Conservation (phyloP, 306 rosid genomes). For the Vigna hirtella region DNA sequence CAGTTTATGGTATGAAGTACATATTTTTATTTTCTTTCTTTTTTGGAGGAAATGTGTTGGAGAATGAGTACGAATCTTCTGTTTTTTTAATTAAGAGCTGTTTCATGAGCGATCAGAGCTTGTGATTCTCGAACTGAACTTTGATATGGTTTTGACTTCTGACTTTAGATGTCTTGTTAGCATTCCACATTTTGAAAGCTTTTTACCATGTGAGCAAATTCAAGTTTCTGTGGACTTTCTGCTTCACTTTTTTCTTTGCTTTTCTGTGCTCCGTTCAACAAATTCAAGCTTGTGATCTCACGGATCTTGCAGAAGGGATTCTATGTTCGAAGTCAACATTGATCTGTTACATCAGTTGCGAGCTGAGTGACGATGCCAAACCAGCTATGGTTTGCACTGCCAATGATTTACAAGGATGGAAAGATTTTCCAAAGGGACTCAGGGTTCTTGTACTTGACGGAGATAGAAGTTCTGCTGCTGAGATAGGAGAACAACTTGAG, state of each 20-base stretch:
- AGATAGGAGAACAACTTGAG: conserved; percentile 78
- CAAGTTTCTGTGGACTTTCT: conserved; percentile 5
- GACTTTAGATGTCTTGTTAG: conserved; percentile 38
- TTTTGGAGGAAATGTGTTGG: conserved; percentile 33
- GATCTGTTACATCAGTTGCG: conserved; percentile 48
- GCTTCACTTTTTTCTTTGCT: conserved; percentile 1
- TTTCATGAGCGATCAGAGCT: conserved; percentile 43
- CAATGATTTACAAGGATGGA: conserved; percentile 90
- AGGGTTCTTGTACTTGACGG: conserved; percentile 89
- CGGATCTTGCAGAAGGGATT: conserved; percentile 61
- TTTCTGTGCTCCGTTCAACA: conserved; percentile 3
- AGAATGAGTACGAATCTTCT: conserved; percentile 11
- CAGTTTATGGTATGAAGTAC: conserved; percentile 5
- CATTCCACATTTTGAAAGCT: conserved; percentile 39
- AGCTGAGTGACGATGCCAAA: conserved; percentile 87
- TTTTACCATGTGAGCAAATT: conserved; percentile 26
- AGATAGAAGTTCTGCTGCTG: conserved; percentile 74
- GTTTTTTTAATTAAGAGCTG: conserved; percentile 22
- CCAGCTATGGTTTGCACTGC: conserved; percentile 99
- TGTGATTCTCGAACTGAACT: conserved; percentile 27
- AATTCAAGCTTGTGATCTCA: conserved; percentile 48
- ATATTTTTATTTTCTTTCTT: conserved; percentile 4
- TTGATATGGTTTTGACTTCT: conserved; percentile 37
- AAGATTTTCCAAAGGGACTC: conserved; percentile 96
- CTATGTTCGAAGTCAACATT: conserved; percentile 44